A percentile compares a stretch with the other conserved stretches of the same genome.
These are phyloP conservation scores for Mycena latifolia DNA, from an alignment of 768 basidiomycete species.

Conservation along the genomic window DNA sequence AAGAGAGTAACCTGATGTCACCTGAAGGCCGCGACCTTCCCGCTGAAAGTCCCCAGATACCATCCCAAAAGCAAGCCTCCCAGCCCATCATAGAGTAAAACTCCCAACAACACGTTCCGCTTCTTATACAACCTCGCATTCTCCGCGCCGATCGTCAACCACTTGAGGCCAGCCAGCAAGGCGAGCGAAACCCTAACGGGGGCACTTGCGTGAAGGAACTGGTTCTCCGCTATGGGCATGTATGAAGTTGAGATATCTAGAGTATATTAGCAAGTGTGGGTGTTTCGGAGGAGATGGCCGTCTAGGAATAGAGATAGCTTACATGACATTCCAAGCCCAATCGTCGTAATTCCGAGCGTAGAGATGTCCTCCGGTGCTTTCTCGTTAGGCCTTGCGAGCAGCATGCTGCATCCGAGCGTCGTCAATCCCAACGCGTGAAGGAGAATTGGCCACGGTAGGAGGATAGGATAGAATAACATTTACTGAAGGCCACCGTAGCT, in stretches of 20 bases:
- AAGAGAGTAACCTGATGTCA: too few species aligned
- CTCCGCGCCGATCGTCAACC: too few species aligned
- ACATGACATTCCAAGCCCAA: slow-evolving; percentile 17
- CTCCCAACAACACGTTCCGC: slow-evolving; percentile 19
- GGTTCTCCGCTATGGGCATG: slow-evolving; percentile 23
- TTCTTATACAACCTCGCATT: slow-evolving; percentile 22
- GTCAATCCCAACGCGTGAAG: too few species aligned
- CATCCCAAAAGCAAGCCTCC: slow-evolving; percentile 18
- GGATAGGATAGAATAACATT: too few species aligned
- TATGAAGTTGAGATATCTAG: slow-evolving; percentile 25
- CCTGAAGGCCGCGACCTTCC: slow-evolving; percentile 22
- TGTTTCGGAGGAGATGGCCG: neutral
- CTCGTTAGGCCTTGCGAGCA: too few species aligned
- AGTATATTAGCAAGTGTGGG: slow-evolving; percentile 15
- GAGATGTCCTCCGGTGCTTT: too few species aligned
- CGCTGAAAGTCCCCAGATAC: slow-evolving; percentile 25
- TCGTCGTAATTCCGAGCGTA: too few species aligned
- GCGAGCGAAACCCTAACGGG: slow-evolving; percentile 11
- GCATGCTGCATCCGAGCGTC: too few species aligned
- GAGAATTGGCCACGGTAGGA: too few species aligned
- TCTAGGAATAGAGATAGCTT: slow-evolving; percentile 17
- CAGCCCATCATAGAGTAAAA: slow-evolving; percentile 22
- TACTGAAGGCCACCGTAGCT: too few species aligned
- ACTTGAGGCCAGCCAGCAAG: too few species aligned
- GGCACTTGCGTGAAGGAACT: slow-evolving; percentile 23